A percentile compares a stretch with the other conserved stretches of the same genome.
Evolutionary conservation across 257 asterid genomes (phyloP).

Genomic region (Ligustrum vulgare): DNA sequence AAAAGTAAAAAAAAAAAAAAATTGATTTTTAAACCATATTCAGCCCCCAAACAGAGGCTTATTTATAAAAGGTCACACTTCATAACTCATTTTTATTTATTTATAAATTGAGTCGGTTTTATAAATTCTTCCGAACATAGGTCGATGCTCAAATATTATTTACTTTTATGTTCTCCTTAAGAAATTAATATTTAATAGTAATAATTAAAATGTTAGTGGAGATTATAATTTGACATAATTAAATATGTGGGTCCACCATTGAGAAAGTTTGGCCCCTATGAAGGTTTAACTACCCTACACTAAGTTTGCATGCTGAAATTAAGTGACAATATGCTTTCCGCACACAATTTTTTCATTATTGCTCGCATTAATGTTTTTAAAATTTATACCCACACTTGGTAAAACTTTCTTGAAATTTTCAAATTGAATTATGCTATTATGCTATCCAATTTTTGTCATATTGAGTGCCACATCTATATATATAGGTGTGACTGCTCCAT

Average conservation of each 20-base stretch:
- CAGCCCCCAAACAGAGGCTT: too few species aligned
- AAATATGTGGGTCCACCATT: not conserved
- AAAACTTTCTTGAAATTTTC: not conserved
- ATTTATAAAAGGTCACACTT: too few species aligned
- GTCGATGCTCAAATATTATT: not conserved
- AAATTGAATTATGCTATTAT: too few species aligned
- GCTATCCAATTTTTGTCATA: too few species aligned
- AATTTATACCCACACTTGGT: not conserved
- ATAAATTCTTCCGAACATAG: too few species aligned
- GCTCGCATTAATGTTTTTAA: not conserved
- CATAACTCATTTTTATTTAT: too few species aligned
- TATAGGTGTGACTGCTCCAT: too few species aligned
- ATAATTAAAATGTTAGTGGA: not conserved
- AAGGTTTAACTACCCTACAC: not conserved
- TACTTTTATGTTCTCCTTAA: not conserved
- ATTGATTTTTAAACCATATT: too few species aligned
- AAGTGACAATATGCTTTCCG: not conserved
- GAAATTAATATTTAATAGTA: not conserved
- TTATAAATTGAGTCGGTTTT: too few species aligned
- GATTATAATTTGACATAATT: not conserved
- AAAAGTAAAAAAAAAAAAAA: too few species aligned
- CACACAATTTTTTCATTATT: not conserved
- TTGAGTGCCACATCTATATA: too few species aligned
- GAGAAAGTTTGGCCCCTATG: not conserved
- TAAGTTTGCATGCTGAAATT: not conserved